Conservation (phyloP, 2,329 filamentous ascomycete genomes). For the Ambrosiella xylebori region DNA sequence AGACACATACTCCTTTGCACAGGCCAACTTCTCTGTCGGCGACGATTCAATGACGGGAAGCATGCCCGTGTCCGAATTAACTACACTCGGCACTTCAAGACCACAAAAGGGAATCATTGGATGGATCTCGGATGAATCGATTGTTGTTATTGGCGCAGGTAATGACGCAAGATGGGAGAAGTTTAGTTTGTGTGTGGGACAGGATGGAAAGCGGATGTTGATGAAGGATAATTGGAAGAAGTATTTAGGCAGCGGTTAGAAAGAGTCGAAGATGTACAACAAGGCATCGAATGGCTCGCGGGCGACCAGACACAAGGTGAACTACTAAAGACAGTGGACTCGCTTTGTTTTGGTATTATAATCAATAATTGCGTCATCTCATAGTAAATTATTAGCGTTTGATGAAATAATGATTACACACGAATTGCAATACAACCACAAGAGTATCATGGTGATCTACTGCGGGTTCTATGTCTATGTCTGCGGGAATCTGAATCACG, state of each 20-base stretch:
- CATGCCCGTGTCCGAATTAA: conserved; percentile 26
- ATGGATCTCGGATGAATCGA: conserved; percentile 58
- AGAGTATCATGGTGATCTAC: neutral
- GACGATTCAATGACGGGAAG: conserved; percentile 44
- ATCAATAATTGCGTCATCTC: too few relatives aligned
- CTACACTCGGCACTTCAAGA: conserved; percentile 32
- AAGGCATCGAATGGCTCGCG: too few relatives aligned
- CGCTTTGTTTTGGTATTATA: too few relatives aligned
- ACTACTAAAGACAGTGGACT: too few relatives aligned
- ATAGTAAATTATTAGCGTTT: too few relatives aligned
- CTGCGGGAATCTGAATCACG: conserved; percentile 13
- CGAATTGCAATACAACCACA: too few relatives aligned
- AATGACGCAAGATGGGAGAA: conserved; percentile 76
- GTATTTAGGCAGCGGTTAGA: conserved; percentile 38
- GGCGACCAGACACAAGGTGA: too few relatives aligned
- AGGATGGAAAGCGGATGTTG: conserved; percentile 49
- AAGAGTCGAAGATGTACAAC: neutral
- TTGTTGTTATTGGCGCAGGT: conserved; percentile 65
- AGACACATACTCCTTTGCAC: conserved; percentile 74
- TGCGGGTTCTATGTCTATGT: conserved; percentile 15
- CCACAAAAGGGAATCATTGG: conserved; percentile 72
- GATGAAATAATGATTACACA: too few relatives aligned
- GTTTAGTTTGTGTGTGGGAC: conserved; percentile 52
- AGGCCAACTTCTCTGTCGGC: conserved; percentile 64
- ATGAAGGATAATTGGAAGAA: conserved; percentile 67